Percentiles rank a stretch among this genome's conserved stretches.
Conservation (phyloP, 2,329 filamentous ascomycete species). For the Arthrobotrys megalospora region DNA sequence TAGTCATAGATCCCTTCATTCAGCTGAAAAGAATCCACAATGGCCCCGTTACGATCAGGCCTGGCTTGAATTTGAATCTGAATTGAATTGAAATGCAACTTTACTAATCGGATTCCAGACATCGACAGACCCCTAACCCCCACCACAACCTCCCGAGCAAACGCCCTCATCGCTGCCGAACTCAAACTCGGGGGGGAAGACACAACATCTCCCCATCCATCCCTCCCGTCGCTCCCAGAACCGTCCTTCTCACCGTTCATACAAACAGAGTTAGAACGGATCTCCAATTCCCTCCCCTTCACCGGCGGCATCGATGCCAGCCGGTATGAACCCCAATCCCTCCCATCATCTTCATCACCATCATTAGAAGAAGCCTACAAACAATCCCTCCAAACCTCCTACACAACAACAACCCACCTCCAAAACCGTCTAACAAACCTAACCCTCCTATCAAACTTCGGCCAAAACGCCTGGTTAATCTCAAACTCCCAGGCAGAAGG, state of each 20-base stretch:
- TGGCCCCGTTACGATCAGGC: slow-evolving; percentile 7
- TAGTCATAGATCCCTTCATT: slow-evolving; percentile 32
- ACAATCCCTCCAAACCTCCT: slow-evolving; percentile 53
- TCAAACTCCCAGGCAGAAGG: slow-evolving; percentile 85
- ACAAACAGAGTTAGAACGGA: slow-evolving; percentile 77
- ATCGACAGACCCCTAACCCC: slow-evolving; percentile 82
- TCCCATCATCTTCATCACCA: slow-evolving; percentile 66
- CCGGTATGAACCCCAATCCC: slow-evolving; percentile 85
- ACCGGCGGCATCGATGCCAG: slow-evolving; percentile 77
- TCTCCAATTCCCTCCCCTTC: slow-evolving; percentile 75
- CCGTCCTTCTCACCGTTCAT: slow-evolving; percentile 78
- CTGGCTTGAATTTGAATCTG: slow-evolving; percentile 15
- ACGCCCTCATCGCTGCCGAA: slow-evolving; percentile 79
- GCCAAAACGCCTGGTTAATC: slow-evolving; percentile 92
- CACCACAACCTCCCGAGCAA: slow-evolving; percentile 76
- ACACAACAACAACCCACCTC: slow-evolving; percentile 66
- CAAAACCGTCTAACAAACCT: slow-evolving; percentile 75
- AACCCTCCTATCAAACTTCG: slow-evolving; percentile 81
- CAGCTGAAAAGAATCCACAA: too few species aligned
- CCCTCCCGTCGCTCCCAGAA: slow-evolving; percentile 72
- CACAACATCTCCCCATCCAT: slow-evolving; percentile 73
- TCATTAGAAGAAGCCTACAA: slow-evolving; percentile 26
- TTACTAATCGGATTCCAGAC: slow-evolving; percentile 71
- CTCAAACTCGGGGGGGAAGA: slow-evolving; percentile 74
- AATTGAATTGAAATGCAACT: slow-evolving; percentile 29